Evolutionary conservation across 2,329 filamentous ascomycete genomes (phyloP).

Genomic region (Ophiostoma quercus): DNA sequence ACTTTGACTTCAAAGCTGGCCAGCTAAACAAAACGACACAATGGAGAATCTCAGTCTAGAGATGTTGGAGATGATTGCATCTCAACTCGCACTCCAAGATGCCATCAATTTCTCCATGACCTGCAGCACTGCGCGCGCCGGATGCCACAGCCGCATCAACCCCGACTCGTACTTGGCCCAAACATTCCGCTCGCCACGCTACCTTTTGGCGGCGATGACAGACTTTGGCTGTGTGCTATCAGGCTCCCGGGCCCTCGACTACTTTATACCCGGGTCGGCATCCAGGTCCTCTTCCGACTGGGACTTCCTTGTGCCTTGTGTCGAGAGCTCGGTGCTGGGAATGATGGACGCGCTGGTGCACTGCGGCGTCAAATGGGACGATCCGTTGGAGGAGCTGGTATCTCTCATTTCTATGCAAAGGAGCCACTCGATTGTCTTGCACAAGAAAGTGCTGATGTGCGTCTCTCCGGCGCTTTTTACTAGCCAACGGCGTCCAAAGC

Average conservation of each 20-base stretch:
- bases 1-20: not conserved
- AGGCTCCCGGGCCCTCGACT: slow-evolving; percentile 25
- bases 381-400: slow-evolving; percentile 15
- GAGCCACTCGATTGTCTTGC: not conserved
- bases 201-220: slow-evolving; percentile 24
- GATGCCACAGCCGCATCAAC: slow-evolving; percentile 21
- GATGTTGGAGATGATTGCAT: slow-evolving; percentile 22
- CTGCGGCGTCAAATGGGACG: slow-evolving; percentile 23
- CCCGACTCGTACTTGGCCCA: slow-evolving; percentile 21
- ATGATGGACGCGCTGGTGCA: slow-evolving; percentile 25
- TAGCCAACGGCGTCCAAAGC: not conserved
- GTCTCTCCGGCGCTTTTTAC: not conserved
- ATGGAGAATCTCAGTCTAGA: slow-evolving; percentile 26
- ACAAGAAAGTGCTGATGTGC: not conserved
- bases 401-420: not conserved
- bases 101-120: slow-evolving; percentile 12
- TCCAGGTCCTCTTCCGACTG: slow-evolving; percentile 24
- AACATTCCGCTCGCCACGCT: slow-evolving; percentile 20
- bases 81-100: slow-evolving; percentile 19
- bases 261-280: slow-evolving; percentile 24
- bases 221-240: slow-evolving; percentile 25
- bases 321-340: slow-evolving; percentile 16
- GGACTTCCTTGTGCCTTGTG: slow-evolving; percentile 26
- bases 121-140: slow-evolving; percentile 4
- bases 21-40: not conserved